These are phyloP conservation scores for Scenedesmus sp. DNA, from an alignment of 163 green algal species.

Conservation along the genomic window DNA sequence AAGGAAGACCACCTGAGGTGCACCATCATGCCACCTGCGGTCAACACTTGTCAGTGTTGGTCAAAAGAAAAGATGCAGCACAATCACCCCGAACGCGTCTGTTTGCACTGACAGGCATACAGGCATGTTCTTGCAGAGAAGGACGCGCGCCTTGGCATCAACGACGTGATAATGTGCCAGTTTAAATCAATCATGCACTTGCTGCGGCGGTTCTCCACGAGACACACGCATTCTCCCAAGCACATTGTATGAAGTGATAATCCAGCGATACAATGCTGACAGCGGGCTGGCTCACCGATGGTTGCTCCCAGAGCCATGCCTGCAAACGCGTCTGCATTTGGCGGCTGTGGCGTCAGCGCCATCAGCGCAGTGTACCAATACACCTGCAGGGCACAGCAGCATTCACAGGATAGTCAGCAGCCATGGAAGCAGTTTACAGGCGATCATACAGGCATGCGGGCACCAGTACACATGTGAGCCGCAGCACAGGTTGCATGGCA, in stretches of 20 bases:
- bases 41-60: too few species aligned
- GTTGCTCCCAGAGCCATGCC: constrained; percentile 49
- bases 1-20: constrained; percentile 35
- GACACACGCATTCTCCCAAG: not conserved
- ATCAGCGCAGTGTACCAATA: constrained; percentile 48
- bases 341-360: constrained; percentile 26
- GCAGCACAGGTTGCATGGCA: too few species aligned
- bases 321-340: constrained; percentile 46
- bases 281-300: not conserved
- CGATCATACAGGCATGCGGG: not conserved
- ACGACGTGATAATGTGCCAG: too few species aligned
- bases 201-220: not conserved
- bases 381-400: constrained; percentile 2
- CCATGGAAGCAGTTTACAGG: too few species aligned
- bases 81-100: too few species aligned
- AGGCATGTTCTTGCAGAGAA: too few species aligned
- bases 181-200: too few species aligned
- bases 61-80: too few species aligned
- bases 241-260: not conserved
- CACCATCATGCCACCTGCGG: constrained; percentile 24
- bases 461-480: not conserved
- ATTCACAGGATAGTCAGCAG: not conserved
- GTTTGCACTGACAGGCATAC: too few species aligned
- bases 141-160: too few species aligned
- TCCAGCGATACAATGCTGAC: not conserved